phyloP scores from a whole-genome alignment of 148 eudicot species.

The Simmondsia chinensis region DNA sequence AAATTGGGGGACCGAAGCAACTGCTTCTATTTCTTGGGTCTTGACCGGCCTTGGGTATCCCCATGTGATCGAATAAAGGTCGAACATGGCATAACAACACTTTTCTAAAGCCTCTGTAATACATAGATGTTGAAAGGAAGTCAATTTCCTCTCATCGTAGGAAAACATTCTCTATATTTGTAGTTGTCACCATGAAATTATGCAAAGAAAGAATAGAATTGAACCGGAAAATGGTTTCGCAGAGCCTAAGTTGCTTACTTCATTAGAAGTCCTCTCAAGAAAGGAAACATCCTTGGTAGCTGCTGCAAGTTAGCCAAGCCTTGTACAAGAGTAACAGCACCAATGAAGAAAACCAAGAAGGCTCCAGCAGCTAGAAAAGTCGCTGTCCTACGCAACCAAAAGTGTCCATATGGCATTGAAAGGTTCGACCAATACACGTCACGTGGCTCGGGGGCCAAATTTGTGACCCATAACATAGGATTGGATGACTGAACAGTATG shows the following conservation, averaged over 20 bases:
- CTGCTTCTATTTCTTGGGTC: no score
- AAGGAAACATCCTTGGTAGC: slow-evolving; percentile 47
- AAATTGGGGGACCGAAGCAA: no score
- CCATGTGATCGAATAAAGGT: no score
- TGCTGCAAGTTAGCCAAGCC: slow-evolving; percentile 58
- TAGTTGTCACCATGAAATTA: no score
- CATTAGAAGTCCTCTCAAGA: slow-evolving; percentile 33
- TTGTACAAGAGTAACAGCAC: slow-evolving; percentile 71
- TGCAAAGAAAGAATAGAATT: no score
- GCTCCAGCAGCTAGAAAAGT: slow-evolving; percentile 47
- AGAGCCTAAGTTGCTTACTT: slow-evolving; percentile 45
- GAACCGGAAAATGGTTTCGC: no score
- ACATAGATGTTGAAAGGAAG: no score
- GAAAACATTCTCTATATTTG: no score
- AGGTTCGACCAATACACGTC: slow-evolving; percentile 87
- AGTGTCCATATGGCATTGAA: slow-evolving; percentile 62
- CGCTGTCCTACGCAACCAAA: slow-evolving; percentile 79
- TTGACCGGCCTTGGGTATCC: no score
- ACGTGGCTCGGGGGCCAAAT: slow-evolving; percentile 71
- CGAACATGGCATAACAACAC: no score
- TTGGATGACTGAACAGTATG: slow-evolving; percentile 58
- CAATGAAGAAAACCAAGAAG: slow-evolving; percentile 55
- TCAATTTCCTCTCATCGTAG: no score
- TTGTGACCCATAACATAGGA: slow-evolving; percentile 91
- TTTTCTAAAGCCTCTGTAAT: no score